Base-by-base conservation (phyloP, 1,284 basidiomycete species). In the Puccinia hordei region DNA sequence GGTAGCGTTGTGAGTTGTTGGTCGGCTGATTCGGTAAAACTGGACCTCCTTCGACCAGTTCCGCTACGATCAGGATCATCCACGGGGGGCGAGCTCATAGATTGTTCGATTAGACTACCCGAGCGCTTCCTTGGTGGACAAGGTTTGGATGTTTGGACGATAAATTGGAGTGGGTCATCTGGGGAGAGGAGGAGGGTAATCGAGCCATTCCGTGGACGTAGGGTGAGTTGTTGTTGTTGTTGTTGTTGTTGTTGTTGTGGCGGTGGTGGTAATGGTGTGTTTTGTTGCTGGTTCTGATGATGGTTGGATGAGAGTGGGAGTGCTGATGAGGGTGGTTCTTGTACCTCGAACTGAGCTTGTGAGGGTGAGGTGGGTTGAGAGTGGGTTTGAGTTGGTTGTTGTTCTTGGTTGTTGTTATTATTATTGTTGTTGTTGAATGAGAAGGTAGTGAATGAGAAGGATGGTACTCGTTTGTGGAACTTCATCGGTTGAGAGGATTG, bases 401-500 rank as follows among this genome's bases (percentile, higher is more conserved):
- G 59, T 13, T 63, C 41, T 22, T 22, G 24, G 27, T 2, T 17
- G 22, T 55, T 35, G 27, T 30, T 33, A n/a, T 9, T 65, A n/a
- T 17, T 65, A 51, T 27, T 46, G 51, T 46, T 51, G 35, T 38
- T 76, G 35, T 57, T 38, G 41, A 61, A 63, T 33, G n/a, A 33
- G 51, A 73, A 73, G 1, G 72, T 35, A n/a, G 74, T 65, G 61
- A 76, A 76, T 49, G 74, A 76, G 74, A 76, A 76, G 15, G 74
- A 76, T 6, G 74, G 74, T 12, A 76, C 61, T 49, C 61, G 57
- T 33, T 66, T 76, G 44, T 76, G 74, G 59, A 76, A 65, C 41
- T 63, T 65, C 74, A 76, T 76, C 17, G 59, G 6, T 17, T 49
- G 41, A n/a, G 41, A 8, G 6, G 41, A 13, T 49, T 17, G 6